Evolutionary conservation across 2,329 filamentous ascomycete genomes (phyloP).

Genomic region (Xylariaceae sp.): DNA sequence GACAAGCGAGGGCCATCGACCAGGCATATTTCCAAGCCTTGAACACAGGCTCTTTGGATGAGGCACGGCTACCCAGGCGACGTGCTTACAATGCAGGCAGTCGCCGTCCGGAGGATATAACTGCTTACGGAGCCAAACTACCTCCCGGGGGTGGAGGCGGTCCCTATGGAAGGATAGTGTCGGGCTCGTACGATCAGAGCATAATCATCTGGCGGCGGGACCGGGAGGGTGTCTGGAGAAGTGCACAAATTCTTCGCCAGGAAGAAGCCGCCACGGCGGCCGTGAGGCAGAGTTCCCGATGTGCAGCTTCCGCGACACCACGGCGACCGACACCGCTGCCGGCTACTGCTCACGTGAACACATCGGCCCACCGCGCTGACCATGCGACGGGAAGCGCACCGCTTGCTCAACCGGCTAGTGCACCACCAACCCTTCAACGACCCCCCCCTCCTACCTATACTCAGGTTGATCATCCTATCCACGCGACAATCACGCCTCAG

Average conservation of each 20-base stretch:
- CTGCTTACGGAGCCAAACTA: slow-evolving; percentile 76
- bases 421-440: slow-evolving; percentile 24
- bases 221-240: slow-evolving; percentile 77
- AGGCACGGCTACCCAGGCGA: slow-evolving; percentile 30
- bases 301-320: slow-evolving; percentile 7
- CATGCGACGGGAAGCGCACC: slow-evolving; percentile 11
- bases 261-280: slow-evolving; percentile 60
- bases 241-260: slow-evolving; percentile 68
- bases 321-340: slow-evolving; percentile 17
- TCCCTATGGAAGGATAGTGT: slow-evolving; percentile 89
- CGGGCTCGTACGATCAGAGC: slow-evolving; percentile 91
- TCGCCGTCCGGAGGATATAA: slow-evolving; percentile 67
- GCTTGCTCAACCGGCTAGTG: slow-evolving; percentile 22
- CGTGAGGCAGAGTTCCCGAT: slow-evolving; percentile 20
- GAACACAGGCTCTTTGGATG: slow-evolving; percentile 43
- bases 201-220: slow-evolving; percentile 94
- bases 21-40: slow-evolving; percentile 61
- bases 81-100: slow-evolving; percentile 64
- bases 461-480: slow-evolving; percentile 29
- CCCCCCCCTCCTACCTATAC: slow-evolving; percentile 23
- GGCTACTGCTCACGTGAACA: slow-evolving; percentile 7
- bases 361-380: slow-evolving; percentile 8
- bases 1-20: slow-evolving; percentile 69
- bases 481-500: slow-evolving; percentile 30
- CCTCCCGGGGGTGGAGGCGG: slow-evolving; percentile 88